Conservation (phyloP, 306 rosid genomes). For the Delonix regia region DNA sequence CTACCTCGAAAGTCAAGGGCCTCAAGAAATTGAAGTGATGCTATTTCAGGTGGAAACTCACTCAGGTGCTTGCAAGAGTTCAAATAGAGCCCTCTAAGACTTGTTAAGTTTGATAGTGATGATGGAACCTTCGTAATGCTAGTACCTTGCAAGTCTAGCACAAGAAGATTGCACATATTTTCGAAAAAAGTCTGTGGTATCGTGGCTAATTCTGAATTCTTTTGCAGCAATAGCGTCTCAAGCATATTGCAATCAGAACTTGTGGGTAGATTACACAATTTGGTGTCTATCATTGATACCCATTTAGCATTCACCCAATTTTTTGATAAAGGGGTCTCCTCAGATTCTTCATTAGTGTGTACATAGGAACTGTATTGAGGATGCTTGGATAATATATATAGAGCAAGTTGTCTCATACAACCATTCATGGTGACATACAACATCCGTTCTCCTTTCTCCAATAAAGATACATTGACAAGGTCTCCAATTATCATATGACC, state of each 20-base stretch:
- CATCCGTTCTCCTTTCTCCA: constrained; percentile 1
- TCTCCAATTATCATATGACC: neutral
- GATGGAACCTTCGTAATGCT: neutral
- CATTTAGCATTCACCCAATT: neutral
- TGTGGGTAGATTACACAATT: neutral
- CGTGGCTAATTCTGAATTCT: neutral
- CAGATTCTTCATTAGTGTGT: neutral
- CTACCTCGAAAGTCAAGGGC: constrained; percentile 22
- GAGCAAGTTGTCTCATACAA: constrained; percentile 10
- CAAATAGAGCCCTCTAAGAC: constrained; percentile 10
- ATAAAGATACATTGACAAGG: neutral
- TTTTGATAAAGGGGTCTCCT: neutral
- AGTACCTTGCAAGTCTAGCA: neutral
- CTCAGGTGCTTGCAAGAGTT: neutral
- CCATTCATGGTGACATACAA: constrained; percentile 19
- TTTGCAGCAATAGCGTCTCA: neutral
- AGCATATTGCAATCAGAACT: neutral
- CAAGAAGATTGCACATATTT: neutral
- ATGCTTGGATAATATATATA: neutral
- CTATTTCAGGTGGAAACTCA: neutral
- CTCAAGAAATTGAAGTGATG: constrained; percentile 7
- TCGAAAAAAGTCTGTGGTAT: neutral
- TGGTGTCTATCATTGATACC: neutral
- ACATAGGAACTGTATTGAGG: neutral
- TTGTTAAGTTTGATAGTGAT: neutral